Conservation (phyloP, 768 basidiomycete species). For the Leccinum subgranulosum region DNA sequence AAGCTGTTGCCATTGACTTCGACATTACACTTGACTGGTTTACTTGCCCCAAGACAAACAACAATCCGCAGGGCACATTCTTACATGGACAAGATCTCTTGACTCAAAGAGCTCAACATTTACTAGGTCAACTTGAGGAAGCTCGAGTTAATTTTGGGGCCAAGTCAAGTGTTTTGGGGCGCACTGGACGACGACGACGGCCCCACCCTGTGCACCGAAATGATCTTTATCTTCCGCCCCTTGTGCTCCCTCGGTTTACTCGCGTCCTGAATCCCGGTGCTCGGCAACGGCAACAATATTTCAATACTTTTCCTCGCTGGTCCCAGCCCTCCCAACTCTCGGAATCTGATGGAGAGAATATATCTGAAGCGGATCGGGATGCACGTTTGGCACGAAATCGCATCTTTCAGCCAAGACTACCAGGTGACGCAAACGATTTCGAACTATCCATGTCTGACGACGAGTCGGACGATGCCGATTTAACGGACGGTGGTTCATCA, state of each 20-base stretch:
- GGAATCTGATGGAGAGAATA: constrained; percentile 61
- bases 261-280: neutral
- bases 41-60: constrained; percentile 49
- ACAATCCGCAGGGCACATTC: constrained; percentile 62
- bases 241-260: constrained; percentile 28
- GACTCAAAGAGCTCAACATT: constrained; percentile 58
- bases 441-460: constrained; percentile 60
- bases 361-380: constrained; percentile 69
- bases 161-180: neutral
- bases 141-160: constrained; percentile 7
- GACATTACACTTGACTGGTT: constrained; percentile 71
- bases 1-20: constrained; percentile 51
- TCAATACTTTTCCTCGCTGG: constrained; percentile 16
- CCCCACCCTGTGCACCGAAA: constrained; percentile 36
- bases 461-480: constrained; percentile 75
- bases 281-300: constrained; percentile 8
- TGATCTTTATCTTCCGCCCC: constrained; percentile 49
- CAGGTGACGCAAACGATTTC: constrained; percentile 34
- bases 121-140: constrained; percentile 41
- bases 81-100: constrained; percentile 64
- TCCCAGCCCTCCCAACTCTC: constrained; percentile 36
- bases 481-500: constrained; percentile 48
- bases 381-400: constrained; percentile 69
- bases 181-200: constrained; percentile 2
- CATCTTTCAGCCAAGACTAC: constrained; percentile 35